These are phyloP conservation scores for Leccinum imitatum DNA, from an alignment of 768 basidiomycete species.

Conservation along the genomic window DNA sequence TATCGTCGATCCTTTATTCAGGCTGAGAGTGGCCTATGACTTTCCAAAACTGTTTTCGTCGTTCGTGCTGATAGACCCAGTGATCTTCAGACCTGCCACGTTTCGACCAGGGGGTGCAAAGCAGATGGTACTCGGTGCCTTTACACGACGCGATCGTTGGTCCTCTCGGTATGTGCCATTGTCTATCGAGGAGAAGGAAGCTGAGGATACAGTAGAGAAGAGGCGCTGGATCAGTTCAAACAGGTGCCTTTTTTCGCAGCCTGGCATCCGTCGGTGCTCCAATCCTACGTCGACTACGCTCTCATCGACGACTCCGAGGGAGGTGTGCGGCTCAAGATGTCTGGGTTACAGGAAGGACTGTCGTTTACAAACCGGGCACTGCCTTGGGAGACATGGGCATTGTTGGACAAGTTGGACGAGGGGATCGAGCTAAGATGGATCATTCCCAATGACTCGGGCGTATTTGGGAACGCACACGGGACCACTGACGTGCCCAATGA, in stretches of 20 bases:
- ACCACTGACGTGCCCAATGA: conserved; percentile 6
- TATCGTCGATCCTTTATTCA: not conserved
- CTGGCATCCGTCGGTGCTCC: conserved; percentile 68
- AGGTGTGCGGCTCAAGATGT: conserved; percentile 61
- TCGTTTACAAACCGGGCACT: conserved; percentile 50
- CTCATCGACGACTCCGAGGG: conserved; percentile 38
- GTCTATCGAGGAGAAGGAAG: not conserved
- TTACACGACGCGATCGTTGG: conserved; percentile 66
- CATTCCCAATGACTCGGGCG: conserved; percentile 24
- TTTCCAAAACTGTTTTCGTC: conserved; percentile 68
- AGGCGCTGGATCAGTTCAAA: conserved; percentile 51
- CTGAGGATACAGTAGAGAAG: conserved; percentile 43
- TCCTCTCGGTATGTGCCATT: conserved; percentile 45
- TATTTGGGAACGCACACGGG: not conserved
- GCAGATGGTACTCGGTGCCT: conserved; percentile 40
- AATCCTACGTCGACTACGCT: conserved; percentile 59
- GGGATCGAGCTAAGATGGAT: conserved; percentile 31
- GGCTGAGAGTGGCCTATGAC: conserved; percentile 67
- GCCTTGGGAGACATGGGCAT: conserved; percentile 27
- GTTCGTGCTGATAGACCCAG: conserved; percentile 77
- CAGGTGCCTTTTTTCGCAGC: conserved; percentile 63
- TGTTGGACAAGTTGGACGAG: conserved; percentile 27
- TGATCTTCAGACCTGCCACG: conserved; percentile 42
- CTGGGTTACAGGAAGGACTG: conserved; percentile 61
- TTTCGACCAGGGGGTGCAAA: not conserved